A percentile compares a stretch with the other conserved stretches of the same genome.
phyloP scores from a whole-genome alignment of 176 grass and related monocot species.

The Oryza meridionalis region DNA sequence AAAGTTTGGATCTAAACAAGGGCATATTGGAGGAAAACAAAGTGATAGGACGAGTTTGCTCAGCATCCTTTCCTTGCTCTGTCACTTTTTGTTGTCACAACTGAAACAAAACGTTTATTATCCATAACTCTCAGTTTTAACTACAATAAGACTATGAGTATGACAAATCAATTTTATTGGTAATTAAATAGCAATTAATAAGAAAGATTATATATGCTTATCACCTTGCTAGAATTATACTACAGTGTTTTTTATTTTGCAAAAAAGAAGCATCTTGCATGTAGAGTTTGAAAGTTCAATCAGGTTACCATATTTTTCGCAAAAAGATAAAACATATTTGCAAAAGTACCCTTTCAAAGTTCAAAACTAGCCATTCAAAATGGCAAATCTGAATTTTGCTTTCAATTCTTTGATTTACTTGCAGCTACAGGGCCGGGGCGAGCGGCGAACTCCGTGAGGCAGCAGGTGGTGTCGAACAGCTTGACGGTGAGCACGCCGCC shows the following conservation, averaged over 20 bases:
- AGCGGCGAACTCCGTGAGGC: conserved; percentile 10
- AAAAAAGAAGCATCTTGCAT: too few species aligned
- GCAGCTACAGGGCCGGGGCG: neutral
- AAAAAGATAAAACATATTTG: too few species aligned
- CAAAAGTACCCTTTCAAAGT: too few species aligned
- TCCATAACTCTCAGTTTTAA: neutral
- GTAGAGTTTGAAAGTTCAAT: neutral
- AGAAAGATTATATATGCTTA: neutral
- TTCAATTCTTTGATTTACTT: neutral
- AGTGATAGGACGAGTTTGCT: neutral
- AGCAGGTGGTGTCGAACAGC: conserved; percentile 36
- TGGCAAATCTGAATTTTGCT: too few species aligned
- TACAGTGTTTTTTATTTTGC: too few species aligned
- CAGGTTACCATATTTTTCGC: too few species aligned
- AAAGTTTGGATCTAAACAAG: too few species aligned
- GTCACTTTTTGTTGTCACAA: neutral
- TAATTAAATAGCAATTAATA: neutral
- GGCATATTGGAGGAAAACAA: neutral
- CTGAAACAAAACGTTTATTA: neutral
- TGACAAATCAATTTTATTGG: neutral
- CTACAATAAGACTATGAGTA: neutral
- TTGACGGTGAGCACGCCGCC: conserved; percentile 32
- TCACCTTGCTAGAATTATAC: too few species aligned
- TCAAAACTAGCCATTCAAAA: too few species aligned
- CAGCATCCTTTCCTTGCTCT: conserved; percentile 39